phyloP scores from a whole-genome alignment of 495 filamentous ascomycete genomes.

The Annulohypoxylon moriforme region DNA sequence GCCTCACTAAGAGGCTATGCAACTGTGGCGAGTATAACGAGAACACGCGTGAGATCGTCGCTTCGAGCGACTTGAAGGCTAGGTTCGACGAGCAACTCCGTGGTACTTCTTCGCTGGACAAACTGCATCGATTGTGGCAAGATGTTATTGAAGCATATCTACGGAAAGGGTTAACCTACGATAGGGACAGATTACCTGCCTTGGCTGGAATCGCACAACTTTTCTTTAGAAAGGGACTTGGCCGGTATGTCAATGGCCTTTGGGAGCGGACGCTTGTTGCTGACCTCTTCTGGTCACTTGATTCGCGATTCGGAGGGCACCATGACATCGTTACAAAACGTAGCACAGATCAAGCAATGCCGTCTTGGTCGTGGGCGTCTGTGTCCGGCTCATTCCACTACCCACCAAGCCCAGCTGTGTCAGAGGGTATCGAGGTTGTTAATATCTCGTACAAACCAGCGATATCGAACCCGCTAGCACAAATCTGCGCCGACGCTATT shows the following conservation, averaged over 20 bases:
- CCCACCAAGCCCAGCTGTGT: background rate
- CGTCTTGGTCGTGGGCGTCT: slow-evolving; percentile 36
- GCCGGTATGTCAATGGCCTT: slow-evolving; percentile 25
- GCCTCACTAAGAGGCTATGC: slow-evolving; percentile 8
- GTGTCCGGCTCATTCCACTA: slow-evolving; percentile 25
- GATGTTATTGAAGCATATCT: slow-evolving; percentile 24
- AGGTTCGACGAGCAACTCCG: slow-evolving; percentile 24
- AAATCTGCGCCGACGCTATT: slow-evolving; percentile 7
- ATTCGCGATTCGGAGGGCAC: background rate
- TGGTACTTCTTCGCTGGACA: background rate
- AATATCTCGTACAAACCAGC: slow-evolving; percentile 7
- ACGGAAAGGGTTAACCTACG: slow-evolving; percentile 25
- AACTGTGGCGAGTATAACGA: slow-evolving; percentile 31
- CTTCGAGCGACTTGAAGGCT: slow-evolving; percentile 26
- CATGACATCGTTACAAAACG: slow-evolving; percentile 17
- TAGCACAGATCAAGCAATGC: slow-evolving; percentile 20
- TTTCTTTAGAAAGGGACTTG: slow-evolving; percentile 22
- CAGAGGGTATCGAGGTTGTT: slow-evolving; percentile 22
- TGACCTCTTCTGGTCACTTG: slow-evolving; percentile 17
- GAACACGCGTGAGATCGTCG: slow-evolving; percentile 11
- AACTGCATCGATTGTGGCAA: slow-evolving; percentile 11
- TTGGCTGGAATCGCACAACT: slow-evolving; percentile 27
- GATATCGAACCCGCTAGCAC: slow-evolving; percentile 4
- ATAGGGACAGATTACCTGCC: slow-evolving; percentile 26
- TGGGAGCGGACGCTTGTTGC: slow-evolving; percentile 17